Evolutionary conservation across 2,329 filamentous ascomycete species (phyloP).

Genomic region (Pseudogymnoascus sp.): DNA sequence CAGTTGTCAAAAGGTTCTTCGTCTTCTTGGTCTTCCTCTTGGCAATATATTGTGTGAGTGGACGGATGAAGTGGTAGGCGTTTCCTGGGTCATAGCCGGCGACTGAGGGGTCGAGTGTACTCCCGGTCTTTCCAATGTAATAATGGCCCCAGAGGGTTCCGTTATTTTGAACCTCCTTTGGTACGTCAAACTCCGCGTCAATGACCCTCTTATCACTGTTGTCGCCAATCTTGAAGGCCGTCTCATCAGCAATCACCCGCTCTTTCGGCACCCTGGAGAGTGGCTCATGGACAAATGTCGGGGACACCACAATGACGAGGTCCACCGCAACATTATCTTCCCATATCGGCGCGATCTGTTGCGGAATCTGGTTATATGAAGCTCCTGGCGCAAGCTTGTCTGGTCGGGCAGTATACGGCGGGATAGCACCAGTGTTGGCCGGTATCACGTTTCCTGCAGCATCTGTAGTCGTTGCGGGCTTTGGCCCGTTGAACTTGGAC

Average conservation of each 20-base stretch:
- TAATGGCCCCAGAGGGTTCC: slow-evolving; percentile 94
- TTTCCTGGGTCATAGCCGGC: slow-evolving; percentile 63
- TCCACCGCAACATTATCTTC: slow-evolving; percentile 69
- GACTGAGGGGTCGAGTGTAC: slow-evolving; percentile 65
- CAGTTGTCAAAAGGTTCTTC: slow-evolving; percentile 64
- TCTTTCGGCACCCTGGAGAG: slow-evolving; percentile 58
- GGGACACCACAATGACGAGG: slow-evolving; percentile 75
- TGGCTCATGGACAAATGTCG: slow-evolving; percentile 60
- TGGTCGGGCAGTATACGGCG: slow-evolving; percentile 59
- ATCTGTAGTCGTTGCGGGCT: slow-evolving; percentile 38
- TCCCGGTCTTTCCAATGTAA: slow-evolving; percentile 71
- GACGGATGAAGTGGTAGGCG: slow-evolving; percentile 76
- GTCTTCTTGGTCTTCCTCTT: slow-evolving; percentile 89
- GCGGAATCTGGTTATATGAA: slow-evolving; percentile 56
- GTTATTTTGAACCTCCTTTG: slow-evolving; percentile 75
- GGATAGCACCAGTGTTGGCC: slow-evolving; percentile 48
- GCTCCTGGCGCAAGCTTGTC: slow-evolving; percentile 51
- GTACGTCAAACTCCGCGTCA: slow-evolving; percentile 70
- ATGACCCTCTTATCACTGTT: slow-evolving; percentile 70
- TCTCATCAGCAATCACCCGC: slow-evolving; percentile 70
- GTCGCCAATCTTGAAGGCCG: slow-evolving; percentile 69
- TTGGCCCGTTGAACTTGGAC: slow-evolving; percentile 44
- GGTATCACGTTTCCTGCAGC: slow-evolving; percentile 47
- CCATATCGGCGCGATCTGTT: slow-evolving; percentile 81
- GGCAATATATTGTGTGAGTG: slow-evolving; percentile 79